Evolutionary conservation across 176 grass and related monocot species (phyloP), one percentile per base, ranked within the genome.

Genomic region (Zizania latifolia): DNA sequence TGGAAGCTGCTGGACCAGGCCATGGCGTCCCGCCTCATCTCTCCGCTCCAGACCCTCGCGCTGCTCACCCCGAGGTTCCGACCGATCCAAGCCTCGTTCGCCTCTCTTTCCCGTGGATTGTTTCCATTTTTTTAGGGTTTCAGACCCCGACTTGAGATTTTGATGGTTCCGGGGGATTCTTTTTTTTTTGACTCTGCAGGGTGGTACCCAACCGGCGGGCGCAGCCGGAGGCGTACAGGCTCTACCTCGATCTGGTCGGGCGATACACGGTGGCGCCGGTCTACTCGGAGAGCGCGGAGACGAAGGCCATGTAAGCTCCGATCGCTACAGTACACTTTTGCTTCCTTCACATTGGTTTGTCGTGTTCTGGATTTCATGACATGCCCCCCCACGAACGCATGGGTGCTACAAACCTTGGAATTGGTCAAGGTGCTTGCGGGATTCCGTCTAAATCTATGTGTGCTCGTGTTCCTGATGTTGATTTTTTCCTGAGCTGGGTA

Each of bases 1-100:
- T 92, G 90, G 90, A 92, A 92, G 83, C 75, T 92, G 26, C 86
- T 92, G 12, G 86, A 89, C 82, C 90, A 92, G 75, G 83, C 86
- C 62, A 92, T 92, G 86, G 32, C 83, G 16, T 86, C 79, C 46
- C 86, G 86, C 63, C 68, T 92, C 1, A 55, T 92, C 51, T 76
- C 58, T 41, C 78, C 90, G 5, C 51, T 83, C 54, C 86, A 81
- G 9, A 69, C 70, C 35, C 86, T 92, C 50, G 90, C 90, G 17
- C 83, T 92, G 63, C 90, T 92, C 59, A 89, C 79, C 34, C 12
- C 64, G 26, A 92, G 86, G 90, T 89, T 17, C 65, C 14, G 6
- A 3, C 13, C 65, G 8, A 50, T 17, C 31, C 38, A 6, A 38
- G 19, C 65, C 7, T 79, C 38, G 8, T 40, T 40, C 17, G 15